phyloP scores from a whole-genome alignment of 768 basidiomycete genomes.

The Rhizopogon vulgaris region DNA sequence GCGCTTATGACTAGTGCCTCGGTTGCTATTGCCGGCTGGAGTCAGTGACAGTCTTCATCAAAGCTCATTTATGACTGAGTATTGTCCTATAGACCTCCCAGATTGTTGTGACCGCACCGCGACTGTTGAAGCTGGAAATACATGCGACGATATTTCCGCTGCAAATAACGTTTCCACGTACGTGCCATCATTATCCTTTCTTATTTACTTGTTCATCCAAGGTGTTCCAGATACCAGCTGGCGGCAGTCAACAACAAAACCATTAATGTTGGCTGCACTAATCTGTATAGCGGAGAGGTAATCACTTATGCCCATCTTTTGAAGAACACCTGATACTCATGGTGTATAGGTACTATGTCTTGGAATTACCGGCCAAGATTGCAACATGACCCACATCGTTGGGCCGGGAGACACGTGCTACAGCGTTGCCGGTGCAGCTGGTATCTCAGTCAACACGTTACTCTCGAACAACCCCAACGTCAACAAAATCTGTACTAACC shows the following conservation, averaged over 20 bases:
- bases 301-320: not conserved
- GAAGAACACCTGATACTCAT: not conserved
- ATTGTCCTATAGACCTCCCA: not conserved
- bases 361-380: constrained; percentile 44
- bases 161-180: constrained; percentile 58
- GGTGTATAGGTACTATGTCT: constrained; percentile 44
- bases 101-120: constrained; percentile 51
- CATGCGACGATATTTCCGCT: constrained; percentile 64
- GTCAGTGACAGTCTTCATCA: constrained; percentile 14
- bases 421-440: too few species aligned
- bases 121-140: constrained; percentile 51
- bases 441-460: too few species aligned
- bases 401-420: too few species aligned
- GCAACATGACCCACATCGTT: too few species aligned
- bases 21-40: constrained; percentile 3
- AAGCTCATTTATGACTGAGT: not conserved
- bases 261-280: constrained; percentile 49
- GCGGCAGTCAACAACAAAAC: constrained; percentile 40
- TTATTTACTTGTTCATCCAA: not conserved
- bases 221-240: constrained; percentile 46
- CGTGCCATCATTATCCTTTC: constrained; percentile 12
- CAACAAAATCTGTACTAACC: too few species aligned
- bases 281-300: constrained; percentile 50
- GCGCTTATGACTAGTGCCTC: not conserved
- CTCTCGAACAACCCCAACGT: too few species aligned